Evolutionary conservation across 2,329 filamentous ascomycete species (phyloP).

Genomic region (Phaeosphaeriaceae sp.): DNA sequence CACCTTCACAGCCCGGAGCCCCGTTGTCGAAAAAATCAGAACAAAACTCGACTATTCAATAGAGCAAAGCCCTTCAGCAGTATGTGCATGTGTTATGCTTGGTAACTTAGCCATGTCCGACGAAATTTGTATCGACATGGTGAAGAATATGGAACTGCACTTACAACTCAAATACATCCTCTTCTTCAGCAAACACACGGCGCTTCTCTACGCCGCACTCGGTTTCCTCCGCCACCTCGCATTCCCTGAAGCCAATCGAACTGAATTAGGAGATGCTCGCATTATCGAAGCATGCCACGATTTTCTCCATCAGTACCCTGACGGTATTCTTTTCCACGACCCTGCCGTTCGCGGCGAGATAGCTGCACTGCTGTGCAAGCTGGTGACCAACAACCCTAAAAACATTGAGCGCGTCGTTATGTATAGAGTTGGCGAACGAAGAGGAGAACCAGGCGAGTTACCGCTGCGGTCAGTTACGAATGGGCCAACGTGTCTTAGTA

Average conservation of each 20-base stretch:
- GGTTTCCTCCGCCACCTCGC: conserved; percentile 47
- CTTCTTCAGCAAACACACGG: conserved; percentile 29
- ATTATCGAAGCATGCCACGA: conserved; percentile 39
- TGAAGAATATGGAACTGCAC: conserved; percentile 41
- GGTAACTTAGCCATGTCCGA: conserved; percentile 48
- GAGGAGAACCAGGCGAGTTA: conserved; percentile 1
- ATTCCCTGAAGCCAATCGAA: conserved; percentile 42
- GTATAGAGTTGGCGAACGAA: conserved; percentile 20
- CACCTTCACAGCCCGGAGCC: conserved; percentile 31
- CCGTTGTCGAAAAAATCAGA: conserved; percentile 35
- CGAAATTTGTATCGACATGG: conserved; percentile 42
- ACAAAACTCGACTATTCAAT: conserved; percentile 28
- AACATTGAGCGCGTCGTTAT: conserved; percentile 41
- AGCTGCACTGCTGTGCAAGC: conserved; percentile 43
- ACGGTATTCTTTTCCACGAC: conserved; percentile 15
- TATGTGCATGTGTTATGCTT: conserved; percentile 47
- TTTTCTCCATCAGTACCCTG: conserved; percentile 26
- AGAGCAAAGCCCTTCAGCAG: conserved; percentile 31
- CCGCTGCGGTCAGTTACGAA: background rate
- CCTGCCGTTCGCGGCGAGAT: conserved; percentile 44
- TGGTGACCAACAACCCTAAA: conserved; percentile 38
- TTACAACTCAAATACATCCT: conserved; percentile 37
- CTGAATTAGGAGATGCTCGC: conserved; percentile 36
- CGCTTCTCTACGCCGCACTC: conserved; percentile 45
- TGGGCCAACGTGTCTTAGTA: conserved; percentile 2